A percentile compares a stretch with the other conserved stretches of the same genome.
Evolutionary conservation across 208 protist species (phyloP).

Genomic region (Leishmania mexicana): DNA sequence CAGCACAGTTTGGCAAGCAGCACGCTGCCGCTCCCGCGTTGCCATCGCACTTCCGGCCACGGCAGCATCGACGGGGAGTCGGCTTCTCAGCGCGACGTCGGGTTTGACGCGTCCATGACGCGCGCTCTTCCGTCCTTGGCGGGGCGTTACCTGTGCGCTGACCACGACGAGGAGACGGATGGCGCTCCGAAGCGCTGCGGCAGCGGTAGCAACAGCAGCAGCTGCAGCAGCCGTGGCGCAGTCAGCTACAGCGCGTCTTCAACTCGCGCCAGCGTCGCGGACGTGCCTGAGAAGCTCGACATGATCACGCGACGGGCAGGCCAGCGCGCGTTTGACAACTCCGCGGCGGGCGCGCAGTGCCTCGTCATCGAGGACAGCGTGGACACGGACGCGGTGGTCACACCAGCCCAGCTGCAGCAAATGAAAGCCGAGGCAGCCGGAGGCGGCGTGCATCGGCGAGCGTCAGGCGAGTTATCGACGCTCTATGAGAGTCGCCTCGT

Average conservation of each 20-base stretch:
- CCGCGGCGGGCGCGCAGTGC: neutral
- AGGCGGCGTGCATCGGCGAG: neutral
- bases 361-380: conserved; percentile 12
- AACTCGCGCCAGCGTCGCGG: neutral
- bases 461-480: neutral
- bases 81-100: neutral
- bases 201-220: neutral
- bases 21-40: conserved; percentile 15
- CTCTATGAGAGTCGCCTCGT: conserved; percentile 39
- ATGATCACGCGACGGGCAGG: neutral
- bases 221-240: conserved; percentile 2
- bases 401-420: conserved; percentile 8
- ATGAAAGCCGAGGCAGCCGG: neutral
- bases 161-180: neutral
- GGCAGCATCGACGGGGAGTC: neutral
- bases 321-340: neutral
- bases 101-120: neutral
- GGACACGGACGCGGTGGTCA: conserved; percentile 3
- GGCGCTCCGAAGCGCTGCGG: neutral
- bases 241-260: conserved; percentile 10
- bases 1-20: conserved; percentile 31
- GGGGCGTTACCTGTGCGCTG: neutral
- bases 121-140: neutral
- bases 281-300: neutral
- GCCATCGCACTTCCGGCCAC: conserved; percentile 10